Base-by-base conservation (phyloP, 768 basidiomycete genomes). In the Mycena leptocephala region DNA sequence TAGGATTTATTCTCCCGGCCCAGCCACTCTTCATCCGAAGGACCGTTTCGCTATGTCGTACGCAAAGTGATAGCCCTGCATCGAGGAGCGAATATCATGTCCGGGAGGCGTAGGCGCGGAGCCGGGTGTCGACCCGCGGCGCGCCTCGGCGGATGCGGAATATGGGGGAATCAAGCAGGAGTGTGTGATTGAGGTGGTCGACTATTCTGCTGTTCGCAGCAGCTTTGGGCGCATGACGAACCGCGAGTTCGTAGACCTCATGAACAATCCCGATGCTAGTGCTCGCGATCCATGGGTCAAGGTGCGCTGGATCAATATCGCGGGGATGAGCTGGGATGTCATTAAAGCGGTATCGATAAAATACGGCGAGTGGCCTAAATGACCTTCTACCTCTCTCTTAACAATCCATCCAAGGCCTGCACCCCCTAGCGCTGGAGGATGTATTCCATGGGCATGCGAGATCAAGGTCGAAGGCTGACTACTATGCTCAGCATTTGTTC, bases 281-380 rank as follows among this genome's bases (percentile, higher is more conserved):
- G 81, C 83, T 70, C 86, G 87, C 72, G 89, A 91, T 76, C 83
- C 88, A 3, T 94, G 92, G 93, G 90, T 90, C 28, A 93, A 90
- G 80, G 94, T 93, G 20, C 85, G 94, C 65, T 95, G 93, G 93
- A 94, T 95, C 66, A 93, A 94, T 78, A 88, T 95, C 72, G 91
- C 89, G 22, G 94, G 94, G 7, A 75, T 90, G 72, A 89, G 90
- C 77, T 95, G 93, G 93, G 93, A 94, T 78, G 92, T 95, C 46
- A 88, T 95, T 76, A 93, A 92, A 78, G 90, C 91, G 2, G 81
- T 95, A 37, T 91, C 92, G 30, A 83, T 94, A 69, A 90, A 89
- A 81, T 94, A 93, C 80, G 87, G 93, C 92, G 75, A 48, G 89
- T 82, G 18, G 2, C 48, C 4, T 30, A 18, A 20, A 55, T 24